Evolutionary conservation across 2,329 filamentous ascomycete species (phyloP).

Genomic region (Cercospora janseana): DNA sequence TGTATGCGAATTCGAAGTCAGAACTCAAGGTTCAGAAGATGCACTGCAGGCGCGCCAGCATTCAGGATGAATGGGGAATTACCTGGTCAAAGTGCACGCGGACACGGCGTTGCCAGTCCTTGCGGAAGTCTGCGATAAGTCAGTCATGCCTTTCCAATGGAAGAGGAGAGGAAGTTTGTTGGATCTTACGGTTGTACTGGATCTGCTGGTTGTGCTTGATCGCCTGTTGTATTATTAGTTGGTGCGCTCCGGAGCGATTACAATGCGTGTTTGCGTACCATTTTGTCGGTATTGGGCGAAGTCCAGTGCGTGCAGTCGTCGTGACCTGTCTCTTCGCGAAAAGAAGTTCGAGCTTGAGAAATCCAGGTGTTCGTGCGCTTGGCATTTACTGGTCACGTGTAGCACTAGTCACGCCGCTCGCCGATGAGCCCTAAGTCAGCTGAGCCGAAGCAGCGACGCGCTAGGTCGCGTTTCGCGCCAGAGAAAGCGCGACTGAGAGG

Average conservation of each 20-base stretch:
- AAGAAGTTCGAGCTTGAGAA: conserved; percentile 13
- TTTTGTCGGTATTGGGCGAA: conserved; percentile 22
- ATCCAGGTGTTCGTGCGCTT: conserved; percentile 9
- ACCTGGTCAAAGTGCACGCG: conserved; percentile 99
- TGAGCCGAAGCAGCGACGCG: no score
- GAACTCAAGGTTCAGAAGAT: conserved; percentile 34
- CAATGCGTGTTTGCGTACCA: conserved; percentile 15
- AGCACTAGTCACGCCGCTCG: no score
- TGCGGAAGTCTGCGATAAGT: conserved; percentile 77
- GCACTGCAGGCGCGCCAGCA: conserved; percentile 52
- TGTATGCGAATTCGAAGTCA: conserved; percentile 48
- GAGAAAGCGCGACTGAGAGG: conserved; percentile 14
- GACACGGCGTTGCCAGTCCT: conserved; percentile 99
- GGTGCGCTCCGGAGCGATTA: neutral
- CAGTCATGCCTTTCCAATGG: conserved; percentile 13
- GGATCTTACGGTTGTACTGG: conserved; percentile 70
- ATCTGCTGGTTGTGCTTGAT: conserved; percentile 99
- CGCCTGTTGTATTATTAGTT: conserved; percentile 43
- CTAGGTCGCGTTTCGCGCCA: conserved; percentile 13
- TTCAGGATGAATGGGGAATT: conserved; percentile 59
- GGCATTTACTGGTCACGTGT: neutral
- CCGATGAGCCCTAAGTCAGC: no score
- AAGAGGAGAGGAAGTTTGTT: neutral
- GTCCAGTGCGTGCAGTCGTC: conserved; percentile 21
- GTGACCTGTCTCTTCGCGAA: conserved; percentile 22